phyloP scores from a whole-genome alignment of 2,329 filamentous ascomycete species.

The Cyanodermella asteris region DNA sequence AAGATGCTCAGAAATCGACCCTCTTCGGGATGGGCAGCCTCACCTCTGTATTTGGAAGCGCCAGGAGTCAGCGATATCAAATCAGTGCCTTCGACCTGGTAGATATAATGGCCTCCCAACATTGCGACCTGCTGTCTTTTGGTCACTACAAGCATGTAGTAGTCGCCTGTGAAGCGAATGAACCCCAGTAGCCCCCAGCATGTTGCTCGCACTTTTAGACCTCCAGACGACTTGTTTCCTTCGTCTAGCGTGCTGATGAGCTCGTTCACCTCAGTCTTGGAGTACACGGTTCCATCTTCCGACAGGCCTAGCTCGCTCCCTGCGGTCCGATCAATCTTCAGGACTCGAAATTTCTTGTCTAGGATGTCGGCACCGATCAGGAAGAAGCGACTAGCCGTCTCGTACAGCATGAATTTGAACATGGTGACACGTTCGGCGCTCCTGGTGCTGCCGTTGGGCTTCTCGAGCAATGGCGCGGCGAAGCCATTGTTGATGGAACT shows the following conservation, averaged over 20 bases:
- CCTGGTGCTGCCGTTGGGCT: too few relatives aligned
- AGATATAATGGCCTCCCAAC: conserved; percentile 87
- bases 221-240: conserved; percentile 76
- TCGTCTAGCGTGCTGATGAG: conserved; percentile 88
- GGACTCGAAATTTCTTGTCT: conserved; percentile 68
- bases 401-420: conserved; percentile 96
- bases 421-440: too few relatives aligned
- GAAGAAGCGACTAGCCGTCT: conserved; percentile 83
- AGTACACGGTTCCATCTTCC: conserved; percentile 91
- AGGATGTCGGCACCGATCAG: conserved; percentile 82
- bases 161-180: conserved; percentile 83
- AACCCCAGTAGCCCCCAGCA: conserved; percentile 91
- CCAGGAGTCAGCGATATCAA: conserved; percentile 66
- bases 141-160: conserved; percentile 93
- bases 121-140: conserved; percentile 92
- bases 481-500: too few relatives aligned
- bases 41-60: conserved; percentile 41
- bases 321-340: conserved; percentile 84
- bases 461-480: too few relatives aligned
- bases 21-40: conserved; percentile 76
- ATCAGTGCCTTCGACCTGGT: conserved; percentile 86
- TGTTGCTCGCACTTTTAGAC: conserved; percentile 70
- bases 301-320: conserved; percentile 63
- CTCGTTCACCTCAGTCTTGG: conserved; percentile 75
- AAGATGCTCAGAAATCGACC: conserved; percentile 72